phyloP scores from a whole-genome alignment of 1,284 basidiomycete species.

The Cystobasidium sp. region DNA sequence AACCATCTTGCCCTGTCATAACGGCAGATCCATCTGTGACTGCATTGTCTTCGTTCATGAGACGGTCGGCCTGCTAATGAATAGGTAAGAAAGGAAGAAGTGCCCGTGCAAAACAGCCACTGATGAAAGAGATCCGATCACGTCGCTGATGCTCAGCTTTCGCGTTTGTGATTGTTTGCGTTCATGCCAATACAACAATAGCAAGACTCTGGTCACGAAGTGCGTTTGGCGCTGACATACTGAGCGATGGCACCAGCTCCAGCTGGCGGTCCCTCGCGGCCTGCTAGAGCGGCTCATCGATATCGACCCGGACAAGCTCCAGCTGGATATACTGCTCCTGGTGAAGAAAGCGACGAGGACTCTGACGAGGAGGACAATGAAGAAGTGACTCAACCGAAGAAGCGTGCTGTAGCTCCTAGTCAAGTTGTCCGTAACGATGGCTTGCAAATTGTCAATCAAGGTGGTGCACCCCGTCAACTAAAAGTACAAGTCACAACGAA shows the following conservation, averaged over 20 bases:
- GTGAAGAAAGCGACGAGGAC: constrained; percentile 28
- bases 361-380: constrained; percentile 20
- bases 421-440: constrained; percentile 25
- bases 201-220: too few species aligned
- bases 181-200: too few species aligned
- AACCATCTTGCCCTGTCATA: background rate
- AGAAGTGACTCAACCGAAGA: background rate
- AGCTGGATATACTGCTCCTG: constrained; percentile 20
- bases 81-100: background rate
- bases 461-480: constrained; percentile 16
- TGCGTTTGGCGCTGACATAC: background rate
- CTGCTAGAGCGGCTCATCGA: constrained; percentile 39
- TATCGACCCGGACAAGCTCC: constrained; percentile 40
- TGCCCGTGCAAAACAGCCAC: constrained; percentile 2
- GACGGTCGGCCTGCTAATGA: background rate
- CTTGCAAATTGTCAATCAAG: constrained; percentile 36
- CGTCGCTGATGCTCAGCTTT: too few species aligned
- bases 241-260: constrained; percentile 28
- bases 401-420: constrained; percentile 5
- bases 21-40: background rate
- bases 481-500: constrained; percentile 40
- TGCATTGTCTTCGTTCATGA: constrained; percentile 2
- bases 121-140: background rate
- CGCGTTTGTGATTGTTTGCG: too few species aligned
- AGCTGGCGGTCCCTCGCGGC: constrained; percentile 9